Conservation (phyloP, 1,284 basidiomycete genomes). For the Lignosus rhinocerotis region DNA sequence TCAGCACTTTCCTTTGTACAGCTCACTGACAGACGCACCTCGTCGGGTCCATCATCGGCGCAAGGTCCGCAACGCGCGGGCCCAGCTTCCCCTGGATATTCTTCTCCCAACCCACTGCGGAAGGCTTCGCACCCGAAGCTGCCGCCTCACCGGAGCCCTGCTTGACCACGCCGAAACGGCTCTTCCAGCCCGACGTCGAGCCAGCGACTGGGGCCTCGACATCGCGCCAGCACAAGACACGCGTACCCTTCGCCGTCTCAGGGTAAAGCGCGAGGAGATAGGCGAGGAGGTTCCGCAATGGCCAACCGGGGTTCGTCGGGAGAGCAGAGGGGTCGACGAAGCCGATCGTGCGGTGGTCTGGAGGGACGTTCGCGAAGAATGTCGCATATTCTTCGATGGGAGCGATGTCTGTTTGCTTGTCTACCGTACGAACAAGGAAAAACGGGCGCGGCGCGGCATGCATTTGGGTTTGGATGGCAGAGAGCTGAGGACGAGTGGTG, state of each 20-base stretch:
- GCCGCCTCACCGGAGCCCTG: constrained; percentile 28
- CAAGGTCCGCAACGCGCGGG: constrained; percentile 88
- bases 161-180: constrained; percentile 56
- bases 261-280: constrained; percentile 67
- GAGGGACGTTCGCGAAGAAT: constrained; percentile 49
- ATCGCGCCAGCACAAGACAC: constrained; percentile 78
- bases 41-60: constrained; percentile 93
- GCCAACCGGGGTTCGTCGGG: constrained; percentile 87
- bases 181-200: constrained; percentile 51
- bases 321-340: constrained; percentile 90
- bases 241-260: constrained; percentile 46
- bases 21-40: constrained; percentile 41
- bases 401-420: constrained; percentile 41
- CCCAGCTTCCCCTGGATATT: constrained; percentile 83
- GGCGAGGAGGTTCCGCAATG: constrained; percentile 87
- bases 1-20: not conserved
- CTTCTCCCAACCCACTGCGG: constrained; percentile 94
- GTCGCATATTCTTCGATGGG: constrained; percentile 55
- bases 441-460: constrained; percentile 47
- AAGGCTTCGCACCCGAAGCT: constrained; percentile 37
- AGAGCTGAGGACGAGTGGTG: constrained; percentile 38
- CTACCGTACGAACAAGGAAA: constrained; percentile 55
- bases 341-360: constrained; percentile 60
- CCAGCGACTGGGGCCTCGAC: constrained; percentile 42
- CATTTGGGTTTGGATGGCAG: constrained; percentile 51